Evolutionary conservation across 176 grass and related monocot species (phyloP).

Genomic region (Miscanthus lutarioriparius): DNA sequence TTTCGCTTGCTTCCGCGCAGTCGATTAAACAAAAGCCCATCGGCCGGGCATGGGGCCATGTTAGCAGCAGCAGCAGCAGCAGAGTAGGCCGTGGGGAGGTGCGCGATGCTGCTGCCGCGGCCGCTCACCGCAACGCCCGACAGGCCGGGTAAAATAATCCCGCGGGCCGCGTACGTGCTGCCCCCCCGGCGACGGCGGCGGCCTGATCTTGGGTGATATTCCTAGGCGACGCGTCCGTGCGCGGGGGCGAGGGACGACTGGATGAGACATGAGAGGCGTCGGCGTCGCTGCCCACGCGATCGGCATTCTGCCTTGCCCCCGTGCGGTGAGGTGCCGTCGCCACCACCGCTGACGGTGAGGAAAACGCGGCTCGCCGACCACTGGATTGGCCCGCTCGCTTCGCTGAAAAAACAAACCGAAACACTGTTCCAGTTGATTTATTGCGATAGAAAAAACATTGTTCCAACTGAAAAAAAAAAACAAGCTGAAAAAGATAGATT

Average conservation of each 20-base stretch:
- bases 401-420: no score
- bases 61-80: background rate
- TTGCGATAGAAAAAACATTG: no score
- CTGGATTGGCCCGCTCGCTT: no score
- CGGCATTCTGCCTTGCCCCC: background rate
- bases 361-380: background rate
- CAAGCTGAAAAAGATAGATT: no score
- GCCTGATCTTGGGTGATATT: background rate
- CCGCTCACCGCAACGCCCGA: slow-evolving; percentile 41
- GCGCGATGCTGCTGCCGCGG: background rate
- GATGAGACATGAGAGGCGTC: background rate
- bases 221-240: background rate
- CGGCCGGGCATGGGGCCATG: background rate
- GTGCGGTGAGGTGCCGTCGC: background rate
- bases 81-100: background rate
- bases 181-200: background rate
- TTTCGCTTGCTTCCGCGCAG: background rate
- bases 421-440: no score
- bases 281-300: slow-evolving; percentile 17
- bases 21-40: background rate
- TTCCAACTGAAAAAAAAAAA: no score
- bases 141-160: slow-evolving; percentile 30
- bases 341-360: no score
- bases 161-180: background rate
- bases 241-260: background rate